These are phyloP conservation scores for Phoenix roebelenii DNA, from an alignment of 176 grass and related monocot genomes.

Conservation along the genomic window DNA sequence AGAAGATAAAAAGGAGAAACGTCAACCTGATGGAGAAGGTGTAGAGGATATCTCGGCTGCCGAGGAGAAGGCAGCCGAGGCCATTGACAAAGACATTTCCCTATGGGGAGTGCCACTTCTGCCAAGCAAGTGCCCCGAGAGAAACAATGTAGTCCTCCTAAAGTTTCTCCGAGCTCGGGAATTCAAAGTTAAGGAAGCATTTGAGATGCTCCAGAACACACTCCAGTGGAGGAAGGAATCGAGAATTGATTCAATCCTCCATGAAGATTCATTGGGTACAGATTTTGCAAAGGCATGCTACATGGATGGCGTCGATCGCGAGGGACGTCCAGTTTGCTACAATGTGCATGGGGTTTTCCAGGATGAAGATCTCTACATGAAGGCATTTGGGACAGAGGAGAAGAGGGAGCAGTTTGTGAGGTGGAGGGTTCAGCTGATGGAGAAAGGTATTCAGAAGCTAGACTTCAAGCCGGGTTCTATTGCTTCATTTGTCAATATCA, in stretches of 20 bases:
- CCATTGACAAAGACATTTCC: conserved; percentile 32
- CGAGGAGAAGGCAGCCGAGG: background rate
- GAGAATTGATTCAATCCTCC: conserved; percentile 23
- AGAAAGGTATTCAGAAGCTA: conserved; percentile 53
- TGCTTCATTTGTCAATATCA: conserved; percentile 71
- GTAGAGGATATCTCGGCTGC: too few relatives aligned
- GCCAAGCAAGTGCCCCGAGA: conserved; percentile 55
- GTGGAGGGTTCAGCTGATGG: conserved; percentile 84
- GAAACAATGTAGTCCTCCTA: conserved; percentile 67
- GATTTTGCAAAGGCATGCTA: conserved; percentile 46
- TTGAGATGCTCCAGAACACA: conserved; percentile 66
- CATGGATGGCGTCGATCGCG: conserved; percentile 63
- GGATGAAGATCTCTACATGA: conserved; percentile 41
- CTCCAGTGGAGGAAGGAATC: conserved; percentile 68
- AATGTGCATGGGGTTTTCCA: conserved; percentile 56
- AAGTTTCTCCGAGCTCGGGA: conserved; percentile 97
- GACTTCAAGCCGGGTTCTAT: conserved; percentile 53
- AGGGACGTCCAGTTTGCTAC: conserved; percentile 90
- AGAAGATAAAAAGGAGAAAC: too few relatives aligned
- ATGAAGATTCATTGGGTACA: conserved; percentile 4
- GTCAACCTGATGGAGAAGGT: too few relatives aligned
- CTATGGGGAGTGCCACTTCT: conserved; percentile 86
- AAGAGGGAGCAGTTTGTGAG: conserved; percentile 55
- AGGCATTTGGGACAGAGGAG: conserved; percentile 52
- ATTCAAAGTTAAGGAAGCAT: conserved; percentile 80